Conservation (phyloP, 1,139 yeast species). For the Nematodospora anomalae region DNA sequence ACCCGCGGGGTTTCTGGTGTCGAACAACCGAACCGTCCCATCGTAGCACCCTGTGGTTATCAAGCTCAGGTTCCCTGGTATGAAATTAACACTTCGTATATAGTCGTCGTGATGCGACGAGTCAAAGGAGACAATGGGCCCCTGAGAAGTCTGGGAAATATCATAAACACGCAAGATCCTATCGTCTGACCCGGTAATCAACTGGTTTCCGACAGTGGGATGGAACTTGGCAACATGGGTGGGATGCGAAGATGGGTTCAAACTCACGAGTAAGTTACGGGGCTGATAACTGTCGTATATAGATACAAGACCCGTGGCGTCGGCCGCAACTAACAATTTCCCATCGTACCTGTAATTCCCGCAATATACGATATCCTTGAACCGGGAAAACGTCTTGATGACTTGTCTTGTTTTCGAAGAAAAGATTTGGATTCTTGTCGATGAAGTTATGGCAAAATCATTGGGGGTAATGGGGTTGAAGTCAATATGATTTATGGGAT, state of each 20-base stretch:
- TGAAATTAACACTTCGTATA: conserved; percentile 76
- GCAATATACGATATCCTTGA: conserved; percentile 85
- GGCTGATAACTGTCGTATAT: conserved; percentile 80
- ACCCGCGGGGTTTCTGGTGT: conserved; percentile 55
- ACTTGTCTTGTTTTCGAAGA: conserved; percentile 93
- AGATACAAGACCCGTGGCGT: conserved; percentile 84
- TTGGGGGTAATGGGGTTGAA: conserved; percentile 87
- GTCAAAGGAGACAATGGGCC: conserved; percentile 65
- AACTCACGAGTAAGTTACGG: conserved; percentile 72
- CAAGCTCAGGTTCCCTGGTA: conserved; percentile 71
- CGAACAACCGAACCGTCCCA: conserved; percentile 83
- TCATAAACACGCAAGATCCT: conserved; percentile 85
- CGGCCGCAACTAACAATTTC: conserved; percentile 80
- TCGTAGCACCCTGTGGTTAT: conserved; percentile 95
- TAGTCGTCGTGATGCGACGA: conserved; percentile 80
- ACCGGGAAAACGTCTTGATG: conserved; percentile 81
- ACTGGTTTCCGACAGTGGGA: conserved; percentile 66
- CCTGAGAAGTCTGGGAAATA: conserved; percentile 67
- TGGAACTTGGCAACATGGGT: conserved; percentile 95
- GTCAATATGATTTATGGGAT: conserved; percentile 82
- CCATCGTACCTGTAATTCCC: conserved; percentile 87
- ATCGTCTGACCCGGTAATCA: conserved; percentile 91
- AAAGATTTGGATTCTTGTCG: conserved; percentile 88
- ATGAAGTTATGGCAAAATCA: conserved; percentile 92
- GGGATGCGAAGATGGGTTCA: conserved; percentile 81